Evolutionary conservation across 768 basidiomycete species (phyloP), one percentile per base, ranked within the genome.

Genomic region (Collybia sordida): DNA sequence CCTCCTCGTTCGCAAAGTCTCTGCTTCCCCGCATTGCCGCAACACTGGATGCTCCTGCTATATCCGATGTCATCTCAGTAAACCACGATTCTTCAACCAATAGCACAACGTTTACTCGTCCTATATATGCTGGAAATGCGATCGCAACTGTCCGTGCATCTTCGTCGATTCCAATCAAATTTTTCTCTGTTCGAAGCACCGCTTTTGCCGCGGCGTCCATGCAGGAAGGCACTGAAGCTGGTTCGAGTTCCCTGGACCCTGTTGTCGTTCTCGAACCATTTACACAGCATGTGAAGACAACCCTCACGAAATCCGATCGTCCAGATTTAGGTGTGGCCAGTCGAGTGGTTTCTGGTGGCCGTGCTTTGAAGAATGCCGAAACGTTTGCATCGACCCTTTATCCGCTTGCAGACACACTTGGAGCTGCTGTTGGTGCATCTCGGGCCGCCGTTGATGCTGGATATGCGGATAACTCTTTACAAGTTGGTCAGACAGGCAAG

Each of bases 401-500:
- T 59, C 97, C 97, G 0, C 81, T 98, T 15, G 97, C 96, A 2
- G 97, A 98, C 64, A 85, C 79, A 1, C 78, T 99, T 18, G 93
- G 92, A 35, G 97, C 97, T 7, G 96, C 96, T 23, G 90, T 99
- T 52, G 97, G 97, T 51, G 97, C 97, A n/a, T 94, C 92, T 17
- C 85, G 97, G 47, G 97, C 97, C 4, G 97, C 97, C 3, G 97
- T 99, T 15, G 97, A 99, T 66, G 92, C 94, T 22, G 97, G 97
- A 1, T 98, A 98, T 62, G 93, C 93, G 23, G 97, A 98, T 68
- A 98, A 98, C 71, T 94, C 92, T 3, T 64, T 98, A 44, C 97
- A 99, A 69, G 97, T 99, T n/a, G 97, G 97, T 19, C 97, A 99
- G 74, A 99, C 97, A 0, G 97, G 97, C 48, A 98, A 98, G 71